Evolutionary conservation across 108 stramenopile species (phyloP), one percentile per base, ranked within the genome.

Genomic region (Craspedostauros australis): DNA sequence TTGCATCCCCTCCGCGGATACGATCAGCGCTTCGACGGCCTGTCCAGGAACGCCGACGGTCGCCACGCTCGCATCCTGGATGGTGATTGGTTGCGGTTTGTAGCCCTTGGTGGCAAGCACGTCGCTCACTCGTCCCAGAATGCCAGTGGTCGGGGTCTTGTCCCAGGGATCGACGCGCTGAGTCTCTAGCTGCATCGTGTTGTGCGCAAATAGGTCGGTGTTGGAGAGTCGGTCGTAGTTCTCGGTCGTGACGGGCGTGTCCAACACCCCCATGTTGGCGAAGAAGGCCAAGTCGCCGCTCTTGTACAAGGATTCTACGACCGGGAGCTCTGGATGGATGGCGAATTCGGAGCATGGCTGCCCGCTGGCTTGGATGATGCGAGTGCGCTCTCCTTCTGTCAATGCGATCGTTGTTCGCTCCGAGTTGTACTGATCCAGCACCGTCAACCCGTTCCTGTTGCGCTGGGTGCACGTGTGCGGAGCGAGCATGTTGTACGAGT

Each of bases 201-300:
- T 66, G 52, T 73, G 65, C 6, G 53, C 59, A 62, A 66, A 73
- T 15, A 62, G n/a, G n/a, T n/a, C n/a, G n/a, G n/a, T n/a, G n/a
- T n/a, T n/a, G n/a, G n/a, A n/a, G n/a, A n/a, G n/a, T n/a, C n/a
- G n/a, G n/a, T n/a, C n/a, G n/a, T n/a, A n/a, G n/a, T n/a, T n/a
- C n/a, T n/a, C 23, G 30, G 61, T 70, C 23, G 63, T 62, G 14
- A 36, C 68, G 28, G 68, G 63, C 48, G 62, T 65, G 12, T 68
- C 62, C n/a, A 89, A 33, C 11, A 70, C 65, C 16, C 88, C 88
- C 28, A 73, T 68, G 52, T 89, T 89, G 22, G 83, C 70, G 39
- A 85, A 59, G 52, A 82, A 89, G 12, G 59, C 38, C 29, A 75
- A 56, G 42, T 85, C 79, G n/a, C 70, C 68, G n/a, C 60, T 68